phyloP scores from a whole-genome alignment of 169 alveolate genomes.

The Plasmodium gaboni region DNA sequence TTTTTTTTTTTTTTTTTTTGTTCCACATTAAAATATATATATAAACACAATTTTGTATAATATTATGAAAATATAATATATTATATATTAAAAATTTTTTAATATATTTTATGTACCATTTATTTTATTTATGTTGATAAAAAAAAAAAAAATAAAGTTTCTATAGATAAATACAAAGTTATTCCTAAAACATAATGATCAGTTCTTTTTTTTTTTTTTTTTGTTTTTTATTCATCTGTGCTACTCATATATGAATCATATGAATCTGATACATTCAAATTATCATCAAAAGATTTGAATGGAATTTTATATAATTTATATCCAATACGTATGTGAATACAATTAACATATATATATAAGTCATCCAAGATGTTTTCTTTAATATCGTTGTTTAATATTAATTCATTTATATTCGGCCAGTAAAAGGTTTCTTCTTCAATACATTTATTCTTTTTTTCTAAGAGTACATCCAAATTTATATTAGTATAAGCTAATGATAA shows the following conservation, averaged over 20 bases:
- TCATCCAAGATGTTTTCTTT: not conserved
- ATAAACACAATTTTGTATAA: too few species aligned
- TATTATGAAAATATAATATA: too few species aligned
- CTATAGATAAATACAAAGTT: not conserved
- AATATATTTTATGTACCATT: too few species aligned
- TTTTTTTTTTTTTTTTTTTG: too few species aligned
- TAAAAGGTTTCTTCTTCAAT: not conserved
- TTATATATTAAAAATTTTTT: too few species aligned
- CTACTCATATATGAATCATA: conserved; percentile 40
- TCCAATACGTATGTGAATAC: conserved; percentile 58
- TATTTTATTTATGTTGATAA: too few species aligned
- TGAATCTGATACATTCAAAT: conserved; percentile 9
- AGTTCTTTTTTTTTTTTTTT: not conserved
- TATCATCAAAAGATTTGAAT: conserved; percentile 10
- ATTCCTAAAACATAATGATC: not conserved
- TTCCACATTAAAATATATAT: too few species aligned
- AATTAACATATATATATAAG: conserved; percentile 56
- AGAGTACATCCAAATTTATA: conserved; percentile 14
- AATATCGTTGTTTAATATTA: conserved; percentile 9
- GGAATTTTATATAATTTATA: conserved; percentile 55
- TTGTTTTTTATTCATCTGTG: conserved; percentile 10
- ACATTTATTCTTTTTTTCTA: conserved; percentile 24
- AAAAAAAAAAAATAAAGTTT: not conserved
- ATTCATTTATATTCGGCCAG: conserved; percentile 35
- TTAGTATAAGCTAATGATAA: conserved; percentile 63